Evolutionary conservation across 495 filamentous ascomycete species (phyloP).

Genomic region (Trichocladium antarcticum): DNA sequence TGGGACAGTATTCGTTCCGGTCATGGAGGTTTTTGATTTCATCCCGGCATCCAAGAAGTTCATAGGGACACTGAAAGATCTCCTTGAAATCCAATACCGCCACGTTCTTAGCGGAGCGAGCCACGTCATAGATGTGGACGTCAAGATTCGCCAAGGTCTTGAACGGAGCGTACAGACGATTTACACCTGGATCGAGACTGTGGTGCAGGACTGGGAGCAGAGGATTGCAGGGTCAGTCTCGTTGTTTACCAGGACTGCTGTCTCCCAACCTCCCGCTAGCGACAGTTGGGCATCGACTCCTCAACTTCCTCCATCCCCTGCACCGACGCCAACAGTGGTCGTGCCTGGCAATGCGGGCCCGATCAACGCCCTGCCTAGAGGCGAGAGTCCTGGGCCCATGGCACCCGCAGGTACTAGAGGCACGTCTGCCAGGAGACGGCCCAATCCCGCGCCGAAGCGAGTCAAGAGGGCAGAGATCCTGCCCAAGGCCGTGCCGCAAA

Average conservation of each 20-base stretch:
- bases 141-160: constrained; percentile 22
- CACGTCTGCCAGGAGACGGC: constrained; percentile 6
- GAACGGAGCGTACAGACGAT: constrained; percentile 21
- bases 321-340: constrained; percentile 19
- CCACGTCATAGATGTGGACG: constrained; percentile 10
- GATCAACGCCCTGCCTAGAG: neutral
- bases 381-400: constrained; percentile 1
- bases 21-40: constrained; percentile 27
- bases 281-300: constrained; percentile 16
- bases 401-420: neutral
- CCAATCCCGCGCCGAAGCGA: constrained; percentile 12
- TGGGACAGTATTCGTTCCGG: constrained; percentile 20
- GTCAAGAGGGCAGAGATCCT: constrained; percentile 13
- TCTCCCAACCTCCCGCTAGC: constrained; percentile 1
- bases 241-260: constrained; percentile 6
- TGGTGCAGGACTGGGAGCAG: constrained; percentile 23
- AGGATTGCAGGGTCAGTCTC: constrained; percentile 14
- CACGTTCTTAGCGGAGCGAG: constrained; percentile 18
- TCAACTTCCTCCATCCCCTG: constrained; percentile 19
- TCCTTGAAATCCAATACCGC: constrained; percentile 23
- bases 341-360: neutral
- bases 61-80: constrained; percentile 14
- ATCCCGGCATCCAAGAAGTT: constrained; percentile 22
- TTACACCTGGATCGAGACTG: constrained; percentile 24
- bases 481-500: constrained; percentile 8